Percentiles rank a stretch among this genome's conserved stretches.
phyloP scores from a whole-genome alignment of 73 alveolate genomes.

The Breviolum minutum region DNA sequence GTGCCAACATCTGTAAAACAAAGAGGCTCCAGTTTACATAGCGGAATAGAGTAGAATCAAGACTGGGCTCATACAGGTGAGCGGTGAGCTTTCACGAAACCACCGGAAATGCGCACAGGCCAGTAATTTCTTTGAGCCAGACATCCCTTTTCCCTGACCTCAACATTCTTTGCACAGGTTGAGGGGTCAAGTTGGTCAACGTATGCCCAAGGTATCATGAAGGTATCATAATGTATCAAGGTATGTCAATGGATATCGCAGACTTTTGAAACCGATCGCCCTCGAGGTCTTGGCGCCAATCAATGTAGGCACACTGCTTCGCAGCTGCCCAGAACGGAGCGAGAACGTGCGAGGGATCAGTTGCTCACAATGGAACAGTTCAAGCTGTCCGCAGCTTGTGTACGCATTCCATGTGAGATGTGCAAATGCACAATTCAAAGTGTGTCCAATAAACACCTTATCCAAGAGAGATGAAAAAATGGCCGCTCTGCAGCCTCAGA shows the following conservation, averaged over 20 bases:
- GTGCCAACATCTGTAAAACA: too few species aligned
- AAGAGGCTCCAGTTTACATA: too few species aligned
- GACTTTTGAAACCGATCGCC: background rate
- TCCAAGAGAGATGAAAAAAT: background rate
- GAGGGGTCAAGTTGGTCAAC: too few species aligned
- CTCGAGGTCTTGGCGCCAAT: background rate
- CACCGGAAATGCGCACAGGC: background rate
- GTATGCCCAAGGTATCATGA: too few species aligned
- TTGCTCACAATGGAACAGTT: background rate
- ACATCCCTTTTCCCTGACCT: too few species aligned
- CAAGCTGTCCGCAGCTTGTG: slow-evolving; percentile 26
- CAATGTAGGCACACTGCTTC: slow-evolving; percentile 8
- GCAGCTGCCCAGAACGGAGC: background rate
- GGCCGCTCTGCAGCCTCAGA: slow-evolving; percentile 28
- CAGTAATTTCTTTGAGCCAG: background rate
- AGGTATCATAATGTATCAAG: too few species aligned
- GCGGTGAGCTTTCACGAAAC: background rate
- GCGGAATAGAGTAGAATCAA: too few species aligned
- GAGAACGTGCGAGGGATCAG: background rate
- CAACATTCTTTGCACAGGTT: too few species aligned
- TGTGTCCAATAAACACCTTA: background rate
- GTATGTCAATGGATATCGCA: too few species aligned
- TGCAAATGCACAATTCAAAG: background rate
- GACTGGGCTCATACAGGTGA: background rate
- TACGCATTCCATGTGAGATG: background rate